A percentile compares a stretch with the other conserved stretches of the same genome.
These are phyloP conservation scores for Fraxinus pennsylvanica DNA, from an alignment of 257 asterid genomes.

Conservation along the genomic window DNA sequence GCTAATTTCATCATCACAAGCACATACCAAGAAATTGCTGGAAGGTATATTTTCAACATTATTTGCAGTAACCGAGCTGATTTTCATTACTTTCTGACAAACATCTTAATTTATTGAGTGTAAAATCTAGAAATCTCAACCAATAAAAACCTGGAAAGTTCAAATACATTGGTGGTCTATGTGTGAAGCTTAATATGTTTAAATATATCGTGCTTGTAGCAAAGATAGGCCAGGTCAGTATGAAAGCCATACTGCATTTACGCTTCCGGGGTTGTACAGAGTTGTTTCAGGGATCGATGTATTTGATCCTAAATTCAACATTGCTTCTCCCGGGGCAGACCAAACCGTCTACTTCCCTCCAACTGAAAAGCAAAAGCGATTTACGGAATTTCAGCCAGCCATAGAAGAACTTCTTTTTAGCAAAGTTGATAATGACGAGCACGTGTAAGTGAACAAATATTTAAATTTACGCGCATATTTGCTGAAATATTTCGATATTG, in stretches of 20 bases:
- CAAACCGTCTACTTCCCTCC: constrained; percentile 76
- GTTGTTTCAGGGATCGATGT: constrained; percentile 78
- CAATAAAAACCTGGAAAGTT: background rate
- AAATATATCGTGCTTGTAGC: constrained; percentile 45
- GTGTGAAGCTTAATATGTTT: background rate
- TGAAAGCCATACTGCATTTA: constrained; percentile 75
- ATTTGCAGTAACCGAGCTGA: background rate
- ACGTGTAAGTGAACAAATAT: constrained; percentile 55
- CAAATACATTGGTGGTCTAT: background rate
- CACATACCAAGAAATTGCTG: constrained; percentile 94
- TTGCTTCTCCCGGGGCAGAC: constrained; percentile 91
- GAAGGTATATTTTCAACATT: constrained; percentile 51
- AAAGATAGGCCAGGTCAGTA: constrained; percentile 89
- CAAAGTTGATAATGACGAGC: constrained; percentile 64
- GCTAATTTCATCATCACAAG: constrained; percentile 92
- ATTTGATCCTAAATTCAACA: constrained; percentile 87
- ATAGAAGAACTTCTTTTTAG: constrained; percentile 79
- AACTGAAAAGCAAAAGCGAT: constrained; percentile 65
- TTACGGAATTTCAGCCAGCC: constrained; percentile 50
- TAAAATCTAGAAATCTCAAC: background rate
- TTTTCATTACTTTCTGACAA: background rate
- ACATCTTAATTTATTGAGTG: background rate
- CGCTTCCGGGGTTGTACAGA: constrained; percentile 85
- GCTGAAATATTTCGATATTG: background rate
- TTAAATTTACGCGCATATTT: background rate